phyloP scores from a whole-genome alignment of 371 early-diverging fungal genomes.

The Funneliformis caledonium region DNA sequence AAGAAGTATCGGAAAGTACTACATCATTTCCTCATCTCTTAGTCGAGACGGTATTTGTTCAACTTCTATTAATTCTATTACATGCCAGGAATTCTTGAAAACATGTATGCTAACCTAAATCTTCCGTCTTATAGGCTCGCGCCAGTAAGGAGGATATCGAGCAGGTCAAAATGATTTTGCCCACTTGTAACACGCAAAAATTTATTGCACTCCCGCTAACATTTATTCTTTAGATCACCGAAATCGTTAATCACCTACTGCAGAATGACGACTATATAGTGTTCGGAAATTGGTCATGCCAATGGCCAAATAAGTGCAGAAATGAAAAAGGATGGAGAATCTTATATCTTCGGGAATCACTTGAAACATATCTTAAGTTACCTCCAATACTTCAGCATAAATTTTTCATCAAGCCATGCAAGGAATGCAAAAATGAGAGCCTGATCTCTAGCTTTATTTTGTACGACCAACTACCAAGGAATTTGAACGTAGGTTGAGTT shows the following conservation, averaged over 20 bases:
- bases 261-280: neutral
- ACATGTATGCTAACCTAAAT: too few species aligned
- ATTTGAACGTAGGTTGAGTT: neutral
- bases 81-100: too few species aligned
- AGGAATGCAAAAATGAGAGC: neutral
- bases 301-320: neutral
- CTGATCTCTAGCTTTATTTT: neutral
- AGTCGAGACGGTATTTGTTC: neutral
- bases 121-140: too few species aligned
- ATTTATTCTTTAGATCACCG: neutral
- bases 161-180: too few species aligned
- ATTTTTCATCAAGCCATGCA: neutral
- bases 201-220: neutral
- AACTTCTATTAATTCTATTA: too few species aligned
- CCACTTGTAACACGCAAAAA: too few species aligned
- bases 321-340: neutral
- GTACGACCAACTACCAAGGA: neutral
- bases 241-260: neutral
- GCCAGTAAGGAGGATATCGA: too few species aligned
- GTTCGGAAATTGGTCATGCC: constrained; percentile 3
- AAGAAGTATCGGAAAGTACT: too few species aligned
- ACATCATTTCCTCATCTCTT: too few species aligned
- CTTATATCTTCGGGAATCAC: neutral
- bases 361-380: neutral
- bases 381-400: neutral